Base-by-base conservation (phyloP, 768 basidiomycete genomes). In the Grammothele lineata region DNA sequence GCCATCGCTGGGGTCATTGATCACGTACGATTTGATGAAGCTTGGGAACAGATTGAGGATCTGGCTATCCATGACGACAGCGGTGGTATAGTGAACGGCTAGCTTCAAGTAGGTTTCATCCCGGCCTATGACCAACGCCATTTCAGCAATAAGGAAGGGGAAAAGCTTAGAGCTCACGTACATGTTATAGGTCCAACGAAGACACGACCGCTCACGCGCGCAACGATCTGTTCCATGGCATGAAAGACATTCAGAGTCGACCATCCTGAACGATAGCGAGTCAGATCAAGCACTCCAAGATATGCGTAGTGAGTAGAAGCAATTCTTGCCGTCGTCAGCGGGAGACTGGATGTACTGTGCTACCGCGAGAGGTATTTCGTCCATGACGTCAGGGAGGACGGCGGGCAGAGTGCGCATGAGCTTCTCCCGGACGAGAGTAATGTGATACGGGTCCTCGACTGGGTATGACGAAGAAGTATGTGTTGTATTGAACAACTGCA, bases 131-230 rank as follows among this genome's bases (percentile, higher is more conserved):
- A n/a, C n/a, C n/a, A n/a, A 30, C 7, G 8, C 8, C 7, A 14
- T 14, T 14, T 7, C 7, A 7, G 27, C 7, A 14, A 7, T 14
- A 30, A 7, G 8, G 14, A 14, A 30, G 14, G 8, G 8, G 7
- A 7, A 30, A 7, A 7, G 14, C 4, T 25, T 26, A 39, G 15
- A n/a, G 9, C 17, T 9, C 17, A 49, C 64, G 39, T 43, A 70
- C 68, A 70, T 0, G 63, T 32, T 12, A 65, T 64, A 6, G 57
- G 30, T 3, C 68, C 67, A 2, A 70, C 60, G 36, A 69, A 68
- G 30, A 63, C 43, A 12, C 69, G 65, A 39, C 62, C 68, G 21
- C 57, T 54, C 12, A 56, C 50, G 4, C 63, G 55, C 14, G 57
- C 57, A 5, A 66, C 48, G 23, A 66, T 59, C 11, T 56, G 40